These are phyloP conservation scores for Irpex rosettiformis DNA, from an alignment of 1,284 basidiomycete species.

Conservation along the genomic window DNA sequence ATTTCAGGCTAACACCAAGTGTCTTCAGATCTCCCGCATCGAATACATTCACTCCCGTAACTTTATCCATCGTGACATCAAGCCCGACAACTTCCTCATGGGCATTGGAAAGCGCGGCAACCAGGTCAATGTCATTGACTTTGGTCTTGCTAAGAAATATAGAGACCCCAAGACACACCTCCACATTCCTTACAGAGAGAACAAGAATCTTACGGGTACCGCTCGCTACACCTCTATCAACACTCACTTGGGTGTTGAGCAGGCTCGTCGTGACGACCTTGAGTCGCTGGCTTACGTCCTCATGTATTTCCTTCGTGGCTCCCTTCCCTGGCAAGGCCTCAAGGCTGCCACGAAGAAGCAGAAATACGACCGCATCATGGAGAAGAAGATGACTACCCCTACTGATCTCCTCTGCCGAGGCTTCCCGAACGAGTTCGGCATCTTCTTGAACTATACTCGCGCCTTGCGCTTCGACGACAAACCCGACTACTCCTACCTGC, in stretches of 20 bases:
- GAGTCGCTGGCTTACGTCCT: slow-evolving; percentile 96
- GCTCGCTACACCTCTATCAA: slow-evolving; percentile 99
- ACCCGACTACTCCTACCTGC: slow-evolving; percentile 96
- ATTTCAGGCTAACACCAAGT: slow-evolving; percentile 9
- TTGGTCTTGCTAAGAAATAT: slow-evolving; percentile 99
- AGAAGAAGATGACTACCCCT: slow-evolving; percentile 99
- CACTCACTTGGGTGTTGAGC: slow-evolving; percentile 97
- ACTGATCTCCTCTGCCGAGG: slow-evolving; percentile 94
- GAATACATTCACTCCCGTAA: slow-evolving; percentile 99
- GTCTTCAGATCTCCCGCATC: slow-evolving; percentile 87
- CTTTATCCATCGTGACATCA: slow-evolving; percentile 99
- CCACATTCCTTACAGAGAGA: slow-evolving; percentile 99
- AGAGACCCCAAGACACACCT: slow-evolving; percentile 99
- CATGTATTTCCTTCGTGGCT: slow-evolving; percentile 98
- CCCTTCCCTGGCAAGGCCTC: slow-evolving; percentile 96
- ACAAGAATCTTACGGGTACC: slow-evolving; percentile 99
- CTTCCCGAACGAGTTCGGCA: slow-evolving; percentile 97
- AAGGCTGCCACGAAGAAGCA: slow-evolving; percentile 99
- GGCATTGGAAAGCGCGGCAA: slow-evolving; percentile 99
- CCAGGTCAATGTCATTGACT: slow-evolving; percentile 99
- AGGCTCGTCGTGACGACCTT: slow-evolving; percentile 93
- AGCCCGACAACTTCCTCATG: slow-evolving; percentile 99
- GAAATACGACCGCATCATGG: slow-evolving; percentile 99
- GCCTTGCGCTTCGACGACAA: slow-evolving; percentile 98
- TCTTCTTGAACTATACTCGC: slow-evolving; percentile 96